Evolutionary conservation across 768 basidiomycete genomes (phyloP).

Genomic region (Termitomyces sp.): DNA sequence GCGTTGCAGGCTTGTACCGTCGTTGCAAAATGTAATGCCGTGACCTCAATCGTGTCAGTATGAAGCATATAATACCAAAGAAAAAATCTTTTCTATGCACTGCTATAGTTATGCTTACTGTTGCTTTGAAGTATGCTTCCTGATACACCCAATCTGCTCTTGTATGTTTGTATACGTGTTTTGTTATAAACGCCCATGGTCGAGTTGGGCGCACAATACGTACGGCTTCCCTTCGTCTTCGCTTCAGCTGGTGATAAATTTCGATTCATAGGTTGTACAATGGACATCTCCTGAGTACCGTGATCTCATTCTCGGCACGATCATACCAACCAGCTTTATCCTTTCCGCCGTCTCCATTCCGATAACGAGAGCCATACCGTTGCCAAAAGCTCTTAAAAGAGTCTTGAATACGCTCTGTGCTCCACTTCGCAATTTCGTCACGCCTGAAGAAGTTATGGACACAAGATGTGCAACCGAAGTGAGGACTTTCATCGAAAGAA

Average conservation of each 20-base stretch:
- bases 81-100: too few species aligned
- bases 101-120: too few species aligned
- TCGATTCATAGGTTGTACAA: neutral
- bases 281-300: too few species aligned
- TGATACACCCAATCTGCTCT: too few species aligned
- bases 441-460: slow-evolving; percentile 45
- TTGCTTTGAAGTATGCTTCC: too few species aligned
- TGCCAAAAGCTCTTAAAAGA: slow-evolving; percentile 22
- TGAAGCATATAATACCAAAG: too few species aligned
- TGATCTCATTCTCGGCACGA: slow-evolving; percentile 9
- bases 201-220: neutral
- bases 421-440: slow-evolving; percentile 52
- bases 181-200: neutral
- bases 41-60: too few species aligned
- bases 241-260: neutral
- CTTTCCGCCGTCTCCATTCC: slow-evolving; percentile 26
- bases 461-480: slow-evolving; percentile 26
- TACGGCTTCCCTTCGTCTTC: neutral
- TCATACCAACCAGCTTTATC: slow-evolving; percentile 26
- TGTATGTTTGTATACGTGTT: neutral
- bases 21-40: too few species aligned
- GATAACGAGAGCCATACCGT: slow-evolving; percentile 15
- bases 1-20: too few species aligned
- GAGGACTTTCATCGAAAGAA: slow-evolving; percentile 24
- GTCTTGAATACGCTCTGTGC: slow-evolving; percentile 21